Evolutionary conservation across 1,139 yeast genomes (phyloP).

Genomic region (Geotrichum reessii): DNA sequence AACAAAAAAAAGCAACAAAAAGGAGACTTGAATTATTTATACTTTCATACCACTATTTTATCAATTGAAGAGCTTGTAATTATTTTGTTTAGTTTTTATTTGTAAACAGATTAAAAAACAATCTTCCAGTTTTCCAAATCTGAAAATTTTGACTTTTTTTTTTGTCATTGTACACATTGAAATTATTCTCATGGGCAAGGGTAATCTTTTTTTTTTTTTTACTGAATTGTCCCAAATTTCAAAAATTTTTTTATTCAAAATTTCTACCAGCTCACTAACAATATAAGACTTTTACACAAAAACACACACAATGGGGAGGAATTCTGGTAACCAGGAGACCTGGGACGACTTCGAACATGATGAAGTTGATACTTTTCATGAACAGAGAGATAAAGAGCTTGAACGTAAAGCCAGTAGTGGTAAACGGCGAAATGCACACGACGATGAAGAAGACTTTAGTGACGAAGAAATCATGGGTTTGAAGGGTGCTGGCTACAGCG

Average conservation of each 20-base stretch:
- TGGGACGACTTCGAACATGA: conserved; percentile 20
- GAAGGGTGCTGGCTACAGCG: conserved; percentile 24
- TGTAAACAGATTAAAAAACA: background rate
- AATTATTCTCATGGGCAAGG: background rate
- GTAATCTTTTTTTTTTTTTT: background rate
- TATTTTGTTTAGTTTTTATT: background rate
- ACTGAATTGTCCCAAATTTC: conserved; percentile 1
- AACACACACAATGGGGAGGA: conserved; percentile 13
- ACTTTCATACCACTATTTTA: background rate
- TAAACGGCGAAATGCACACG: conserved; percentile 4
- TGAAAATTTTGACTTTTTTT: background rate
- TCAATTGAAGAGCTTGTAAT: background rate
- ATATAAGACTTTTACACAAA: background rate
- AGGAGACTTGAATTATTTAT: background rate
- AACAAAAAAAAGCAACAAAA: background rate
- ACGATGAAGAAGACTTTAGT: conserved; percentile 42
- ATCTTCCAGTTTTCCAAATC: background rate
- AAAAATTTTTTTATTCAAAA: conserved; percentile 1
- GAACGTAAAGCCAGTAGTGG: conserved; percentile 12
- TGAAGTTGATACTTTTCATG: conserved; percentile 18
- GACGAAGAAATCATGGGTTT: conserved; percentile 49
- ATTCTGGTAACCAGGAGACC: conserved; percentile 11
- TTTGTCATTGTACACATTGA: too few species aligned
- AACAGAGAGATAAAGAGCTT: conserved; percentile 11
- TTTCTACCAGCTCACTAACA: background rate